These are phyloP conservation scores for Epichloe elymi DNA, from an alignment of 2,329 filamentous ascomycete genomes.

Conservation along the genomic window DNA sequence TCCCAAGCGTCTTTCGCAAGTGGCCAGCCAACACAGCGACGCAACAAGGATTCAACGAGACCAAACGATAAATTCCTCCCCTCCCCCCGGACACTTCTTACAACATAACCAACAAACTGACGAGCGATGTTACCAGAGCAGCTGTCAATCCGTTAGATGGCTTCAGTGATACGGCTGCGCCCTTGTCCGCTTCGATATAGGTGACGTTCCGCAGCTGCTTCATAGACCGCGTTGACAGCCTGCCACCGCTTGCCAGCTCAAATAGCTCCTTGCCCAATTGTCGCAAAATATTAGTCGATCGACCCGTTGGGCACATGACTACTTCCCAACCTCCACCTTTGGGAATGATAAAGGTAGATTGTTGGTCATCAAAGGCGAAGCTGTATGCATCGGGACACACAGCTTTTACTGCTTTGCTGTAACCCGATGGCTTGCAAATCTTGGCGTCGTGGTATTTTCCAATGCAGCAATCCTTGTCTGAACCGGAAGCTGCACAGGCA, in stretches of 20 bases:
- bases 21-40: background rate
- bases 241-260: slow-evolving; percentile 30
- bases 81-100: background rate
- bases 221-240: slow-evolving; percentile 20
- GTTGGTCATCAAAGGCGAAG: slow-evolving; percentile 51
- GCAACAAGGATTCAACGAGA: background rate
- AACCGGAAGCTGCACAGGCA: slow-evolving; percentile 57
- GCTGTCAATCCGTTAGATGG: slow-evolving; percentile 8
- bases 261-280: slow-evolving; percentile 37
- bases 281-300: slow-evolving; percentile 45
- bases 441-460: slow-evolving; percentile 51
- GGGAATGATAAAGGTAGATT: slow-evolving; percentile 49
- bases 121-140: slow-evolving; percentile 1
- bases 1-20: background rate
- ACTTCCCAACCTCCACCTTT: slow-evolving; percentile 65
- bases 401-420: slow-evolving; percentile 55
- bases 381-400: slow-evolving; percentile 79
- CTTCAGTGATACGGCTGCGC: slow-evolving; percentile 11
- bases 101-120: background rate
- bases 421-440: slow-evolving; percentile 52
- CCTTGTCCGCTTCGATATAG: slow-evolving; percentile 21
- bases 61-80: no score
- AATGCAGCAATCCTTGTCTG: slow-evolving; percentile 61
- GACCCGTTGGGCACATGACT: slow-evolving; percentile 56
- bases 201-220: slow-evolving; percentile 20